These are phyloP conservation scores for Heracleum sosnowskyi DNA, from an alignment of 129 eudicot species.

Conservation along the genomic window DNA sequence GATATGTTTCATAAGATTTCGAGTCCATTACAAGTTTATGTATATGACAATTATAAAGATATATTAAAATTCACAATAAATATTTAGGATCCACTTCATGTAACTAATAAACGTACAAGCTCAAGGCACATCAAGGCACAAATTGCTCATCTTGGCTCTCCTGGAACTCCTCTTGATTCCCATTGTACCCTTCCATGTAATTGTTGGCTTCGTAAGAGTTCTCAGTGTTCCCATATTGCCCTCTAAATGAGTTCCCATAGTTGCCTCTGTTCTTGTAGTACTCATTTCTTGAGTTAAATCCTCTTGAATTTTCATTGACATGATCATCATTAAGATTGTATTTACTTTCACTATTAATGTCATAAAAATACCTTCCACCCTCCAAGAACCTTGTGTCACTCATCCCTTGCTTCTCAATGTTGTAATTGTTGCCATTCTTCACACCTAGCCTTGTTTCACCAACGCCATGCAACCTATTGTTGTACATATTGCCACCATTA, in stretches of 20 bases:
- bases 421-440: conserved; percentile 16
- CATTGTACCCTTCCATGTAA: conserved; percentile 9
- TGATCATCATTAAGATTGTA: conserved; percentile 12
- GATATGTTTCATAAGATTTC: background rate
- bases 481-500: conserved; percentile 5
- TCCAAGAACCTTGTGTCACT: conserved; percentile 62
- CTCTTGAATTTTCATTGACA: conserved; percentile 18
- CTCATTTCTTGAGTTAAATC: conserved; percentile 25
- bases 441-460: conserved; percentile 1
- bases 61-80: background rate
- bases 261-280: conserved; percentile 29
- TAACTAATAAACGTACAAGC: background rate
- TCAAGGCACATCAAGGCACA: conserved; percentile 2
- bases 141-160: conserved; percentile 9
- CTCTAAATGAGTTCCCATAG: conserved; percentile 25
- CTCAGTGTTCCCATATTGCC: conserved; percentile 1
- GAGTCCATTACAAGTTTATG: background rate
- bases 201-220: background rate
- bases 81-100: background rate
- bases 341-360: conserved; percentile 21
- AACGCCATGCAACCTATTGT: conserved; percentile 3
- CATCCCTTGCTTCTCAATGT: conserved; percentile 47
- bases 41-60: background rate
- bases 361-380: conserved; percentile 47
- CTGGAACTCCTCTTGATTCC: conserved; percentile 6